Conservation (phyloP, 805 yeast species). For the Kazachstania viticola region DNA sequence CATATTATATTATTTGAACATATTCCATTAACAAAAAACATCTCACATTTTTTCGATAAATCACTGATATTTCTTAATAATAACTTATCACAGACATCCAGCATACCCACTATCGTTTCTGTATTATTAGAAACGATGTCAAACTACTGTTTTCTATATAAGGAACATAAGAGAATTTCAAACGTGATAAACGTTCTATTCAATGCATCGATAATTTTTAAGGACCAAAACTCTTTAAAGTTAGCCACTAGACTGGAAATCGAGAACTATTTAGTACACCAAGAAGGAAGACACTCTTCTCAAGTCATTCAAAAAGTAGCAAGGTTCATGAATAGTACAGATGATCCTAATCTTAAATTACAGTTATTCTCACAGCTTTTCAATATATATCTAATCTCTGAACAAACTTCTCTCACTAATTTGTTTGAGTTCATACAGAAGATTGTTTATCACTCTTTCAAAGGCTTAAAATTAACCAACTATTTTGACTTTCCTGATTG, state of each 20-base stretch:
- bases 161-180: constrained; percentile 15
- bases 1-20: constrained; percentile 5
- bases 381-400: constrained; percentile 11
- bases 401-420: constrained; percentile 3
- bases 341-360: constrained; percentile 4
- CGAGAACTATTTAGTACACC: constrained; percentile 3
- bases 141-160: constrained; percentile 10
- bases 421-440: constrained; percentile 10
- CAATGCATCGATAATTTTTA: constrained; percentile 14
- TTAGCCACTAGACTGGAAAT: constrained; percentile 9
- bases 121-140: constrained; percentile 6
- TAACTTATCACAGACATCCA: constrained; percentile 2
- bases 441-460: constrained; percentile 6
- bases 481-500: constrained; percentile 7
- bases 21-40: constrained; percentile 1
- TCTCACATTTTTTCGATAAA: constrained; percentile 10
- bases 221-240: constrained; percentile 7
- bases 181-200: constrained; percentile 20
- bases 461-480: constrained; percentile 5
- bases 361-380: constrained; percentile 12
- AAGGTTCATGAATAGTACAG: constrained; percentile 12
- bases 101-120: neutral
- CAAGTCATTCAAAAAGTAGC: constrained; percentile 9
- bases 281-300: neutral
- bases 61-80: constrained; percentile 14